Evolutionary conservation across 2,329 filamentous ascomycete species (phyloP).

Genomic region (Trichoderma arundinaceum): DNA sequence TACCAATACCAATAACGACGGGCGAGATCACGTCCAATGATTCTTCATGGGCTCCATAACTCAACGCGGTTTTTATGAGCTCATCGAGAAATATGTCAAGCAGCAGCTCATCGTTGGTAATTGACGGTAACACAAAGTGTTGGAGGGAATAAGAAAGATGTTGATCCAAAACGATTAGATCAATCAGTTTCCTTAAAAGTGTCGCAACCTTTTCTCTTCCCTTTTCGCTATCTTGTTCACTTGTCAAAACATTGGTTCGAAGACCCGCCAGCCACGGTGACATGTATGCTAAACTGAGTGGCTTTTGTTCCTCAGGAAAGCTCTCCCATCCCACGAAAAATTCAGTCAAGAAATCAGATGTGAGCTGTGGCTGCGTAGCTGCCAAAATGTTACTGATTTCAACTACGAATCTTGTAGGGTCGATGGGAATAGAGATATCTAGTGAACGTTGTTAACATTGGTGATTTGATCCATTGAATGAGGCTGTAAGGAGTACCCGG

Average conservation of each 20-base stretch:
- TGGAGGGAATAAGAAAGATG: conserved; percentile 65
- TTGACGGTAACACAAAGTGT: conserved; percentile 68
- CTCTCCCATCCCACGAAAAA: conserved; percentile 76
- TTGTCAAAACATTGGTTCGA: conserved; percentile 62
- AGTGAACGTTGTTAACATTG: conserved; percentile 12
- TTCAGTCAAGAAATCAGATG: conserved; percentile 72
- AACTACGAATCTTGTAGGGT: conserved; percentile 68
- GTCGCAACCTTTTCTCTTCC: conserved; percentile 67
- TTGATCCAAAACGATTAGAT: conserved; percentile 66
- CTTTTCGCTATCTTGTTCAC: conserved; percentile 68
- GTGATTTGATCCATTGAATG: background rate
- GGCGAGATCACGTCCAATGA: conserved; percentile 66
- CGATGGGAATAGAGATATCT: conserved; percentile 68
- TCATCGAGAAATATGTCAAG: conserved; percentile 72
- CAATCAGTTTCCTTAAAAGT: conserved; percentile 70
- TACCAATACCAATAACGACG: conserved; percentile 67
- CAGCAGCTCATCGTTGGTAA: conserved; percentile 68
- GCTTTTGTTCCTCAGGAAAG: conserved; percentile 69
- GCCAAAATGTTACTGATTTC: conserved; percentile 69
- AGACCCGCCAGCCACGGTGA: conserved; percentile 70
- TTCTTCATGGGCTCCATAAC: conserved; percentile 62
- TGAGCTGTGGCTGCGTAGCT: conserved; percentile 67
- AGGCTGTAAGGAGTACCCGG: background rate
- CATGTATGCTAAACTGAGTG: conserved; percentile 71
- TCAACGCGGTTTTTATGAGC: conserved; percentile 66